Evolutionary conservation across 305 asterid genomes (phyloP), one percentile per base, ranked within the genome.

Genomic region (Fraxinus latifolia): DNA sequence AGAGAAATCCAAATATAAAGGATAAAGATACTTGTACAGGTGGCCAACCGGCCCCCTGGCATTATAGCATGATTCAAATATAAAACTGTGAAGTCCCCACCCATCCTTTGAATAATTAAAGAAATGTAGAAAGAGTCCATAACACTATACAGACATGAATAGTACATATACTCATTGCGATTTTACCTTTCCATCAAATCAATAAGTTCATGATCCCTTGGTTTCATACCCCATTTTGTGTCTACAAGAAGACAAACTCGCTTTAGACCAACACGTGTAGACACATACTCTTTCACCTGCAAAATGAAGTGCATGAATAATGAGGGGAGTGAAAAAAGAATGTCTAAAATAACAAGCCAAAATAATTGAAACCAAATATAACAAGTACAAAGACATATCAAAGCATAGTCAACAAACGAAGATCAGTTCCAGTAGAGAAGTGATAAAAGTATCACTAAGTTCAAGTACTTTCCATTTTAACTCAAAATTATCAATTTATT

Each of bases 151-250:
- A 47, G 47, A 36, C 27, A 55, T 39, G 12, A 17, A 39, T 31
- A 29, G 15, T 74, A 78, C 3, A 7, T 23, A 12, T 67, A 23
- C 11, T 79, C 34, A 68, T 34, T 60, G 33, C 82, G 7, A 76
- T 25, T 74, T 12, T 88, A 94, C 99, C 97, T 95, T 89, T 96
- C 99, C 99, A 96, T 92, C 92, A 96, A 84, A 81, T 92, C 93
- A 83, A 96, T 84, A 58, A 96, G 95, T 81, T 96, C 98, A 73
- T 83, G 89, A 90, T 96, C 99, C 90, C 92, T 89, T 82, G 97
- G 94, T 82, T 93, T 96, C 98, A 96, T 89, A 47, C 99, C 99
- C 99, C 99, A 96, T 87, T 96, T 94, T 82, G 99, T 89, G 91
- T 94, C 98, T 44, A 96, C 87, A 68, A 96, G 94, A 89, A 94